Evolutionary conservation across 2,329 filamentous ascomycete genomes (phyloP), one percentile per base, ranked within the genome.

Genomic region (Chlorencoelia australis): DNA sequence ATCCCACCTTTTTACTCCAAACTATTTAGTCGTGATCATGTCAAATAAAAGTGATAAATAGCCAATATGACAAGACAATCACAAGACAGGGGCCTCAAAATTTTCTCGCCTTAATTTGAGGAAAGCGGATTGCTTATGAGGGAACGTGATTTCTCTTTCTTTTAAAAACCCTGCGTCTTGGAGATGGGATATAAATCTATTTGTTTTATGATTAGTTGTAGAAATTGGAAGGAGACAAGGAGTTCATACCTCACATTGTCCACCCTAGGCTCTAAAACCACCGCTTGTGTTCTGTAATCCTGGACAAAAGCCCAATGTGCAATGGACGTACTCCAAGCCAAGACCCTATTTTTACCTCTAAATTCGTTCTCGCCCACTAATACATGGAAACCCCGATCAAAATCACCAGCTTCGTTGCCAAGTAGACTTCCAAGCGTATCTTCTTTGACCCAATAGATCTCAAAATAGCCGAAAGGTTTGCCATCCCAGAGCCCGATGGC

Each of bases 391-490:
- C 91, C 91, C 5, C 91, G 69, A 51, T 96, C 89, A 60, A 82
- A 96, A 51, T 94, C 83, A 6, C 72, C 74, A 0, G 78, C 75
- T 3, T 73, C 69, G 15, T 69, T 69, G 57, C 77, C 69, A n/a
- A 93, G 60, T 45, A 85, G 69, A 31, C 69, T 71, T 0, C 84
- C 86, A 1, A 98, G 58, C 0, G 68, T 64, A 53, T 96, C 91
- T 56, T 98, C 91, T 53, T 94, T 94, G 3, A 91, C 86, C 89
- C 91, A 98, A 63, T 98, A 98, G 21, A 98, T 72, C 64, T 98
- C 91, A 56, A 98, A 95, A 57, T 93, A 98, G 0, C 87, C 91
- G 62, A 96, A 98, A 0, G 89, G 89, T 42, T 89, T 81, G 8
- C 86, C 88, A 50, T 96, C 86, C 84, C 89, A 98, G 56, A 87